Evolutionary conservation across 1,284 basidiomycete species (phyloP).

Genomic region (Ceratobasidium sp.): DNA sequence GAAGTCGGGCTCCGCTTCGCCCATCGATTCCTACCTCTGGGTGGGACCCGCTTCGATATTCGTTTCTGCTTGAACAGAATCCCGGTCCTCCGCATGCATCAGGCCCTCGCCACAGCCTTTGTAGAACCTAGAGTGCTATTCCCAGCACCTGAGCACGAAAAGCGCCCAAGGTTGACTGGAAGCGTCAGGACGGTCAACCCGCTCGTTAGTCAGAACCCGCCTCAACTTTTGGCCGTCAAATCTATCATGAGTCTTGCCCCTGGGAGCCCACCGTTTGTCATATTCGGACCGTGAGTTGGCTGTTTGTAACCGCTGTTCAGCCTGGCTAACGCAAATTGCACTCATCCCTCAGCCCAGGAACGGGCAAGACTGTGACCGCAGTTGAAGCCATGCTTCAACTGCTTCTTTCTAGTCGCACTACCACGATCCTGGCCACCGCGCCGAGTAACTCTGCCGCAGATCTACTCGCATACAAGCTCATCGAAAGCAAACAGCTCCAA

Average conservation of each 20-base stretch:
- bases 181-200: constrained; percentile 52
- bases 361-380: constrained; percentile 71
- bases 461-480: constrained; percentile 62
- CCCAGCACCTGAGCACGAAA: constrained; percentile 50
- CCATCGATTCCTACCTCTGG: constrained; percentile 52
- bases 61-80: constrained; percentile 64
- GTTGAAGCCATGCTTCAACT: constrained; percentile 70
- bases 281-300: constrained; percentile 52
- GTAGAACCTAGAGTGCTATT: constrained; percentile 57
- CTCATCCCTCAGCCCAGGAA: constrained; percentile 59
- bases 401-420: constrained; percentile 52
- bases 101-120: constrained; percentile 57
- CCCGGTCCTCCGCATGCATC: constrained; percentile 61
- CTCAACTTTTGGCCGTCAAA: constrained; percentile 62
- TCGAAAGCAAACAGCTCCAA: constrained; percentile 46
- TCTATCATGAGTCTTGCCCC: constrained; percentile 56
- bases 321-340: not conserved
- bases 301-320: not conserved
- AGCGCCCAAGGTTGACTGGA: constrained; percentile 21
- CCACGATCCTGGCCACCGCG: constrained; percentile 66
- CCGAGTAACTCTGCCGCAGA: constrained; percentile 69
- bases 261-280: constrained; percentile 62
- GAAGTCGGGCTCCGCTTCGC: constrained; percentile 64
- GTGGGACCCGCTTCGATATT: constrained; percentile 53
- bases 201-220: constrained; percentile 56